These are phyloP conservation scores for Aurifilum marmelostoma DNA, from an alignment of 2,329 filamentous ascomycete species.

Conservation along the genomic window DNA sequence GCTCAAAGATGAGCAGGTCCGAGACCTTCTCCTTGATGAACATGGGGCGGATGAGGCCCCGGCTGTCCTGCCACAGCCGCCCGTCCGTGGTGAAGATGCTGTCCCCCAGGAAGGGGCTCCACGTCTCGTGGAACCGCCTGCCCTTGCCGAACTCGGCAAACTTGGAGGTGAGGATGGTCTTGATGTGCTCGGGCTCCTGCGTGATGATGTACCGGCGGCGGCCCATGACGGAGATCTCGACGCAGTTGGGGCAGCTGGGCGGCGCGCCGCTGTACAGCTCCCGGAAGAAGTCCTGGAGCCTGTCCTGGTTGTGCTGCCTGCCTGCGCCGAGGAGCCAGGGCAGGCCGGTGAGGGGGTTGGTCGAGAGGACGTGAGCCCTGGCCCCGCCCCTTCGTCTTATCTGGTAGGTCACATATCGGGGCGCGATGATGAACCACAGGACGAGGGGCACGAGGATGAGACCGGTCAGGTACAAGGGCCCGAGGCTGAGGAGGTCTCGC, in stretches of 20 bases:
- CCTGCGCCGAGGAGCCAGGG: slow-evolving; percentile 36
- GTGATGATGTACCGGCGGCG: slow-evolving; percentile 48
- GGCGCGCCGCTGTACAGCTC: slow-evolving; percentile 36
- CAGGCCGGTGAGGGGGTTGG: slow-evolving; percentile 41
- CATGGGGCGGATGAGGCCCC: slow-evolving; percentile 58
- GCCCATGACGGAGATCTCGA: slow-evolving; percentile 42
- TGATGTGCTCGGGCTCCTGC: slow-evolving; percentile 59
- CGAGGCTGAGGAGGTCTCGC: slow-evolving; percentile 22
- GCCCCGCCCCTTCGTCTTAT: slow-evolving; percentile 41
- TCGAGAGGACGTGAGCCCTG: slow-evolving; percentile 39
- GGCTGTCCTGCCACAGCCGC: slow-evolving; percentile 55
- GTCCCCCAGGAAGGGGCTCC: slow-evolving; percentile 55
- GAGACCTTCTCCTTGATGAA: slow-evolving; percentile 52
- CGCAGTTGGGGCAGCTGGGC: slow-evolving; percentile 40
- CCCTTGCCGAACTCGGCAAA: slow-evolving; percentile 60
- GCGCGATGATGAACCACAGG: slow-evolving; percentile 32
- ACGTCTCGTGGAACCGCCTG: slow-evolving; percentile 44
- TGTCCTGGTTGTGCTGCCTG: slow-evolving; percentile 38
- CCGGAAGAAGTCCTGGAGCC: slow-evolving; percentile 39
- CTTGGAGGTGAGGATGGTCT: slow-evolving; percentile 58
- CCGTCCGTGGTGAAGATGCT: slow-evolving; percentile 61
- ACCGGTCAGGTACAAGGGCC: slow-evolving; percentile 16
- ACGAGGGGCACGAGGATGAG: slow-evolving; percentile 25
- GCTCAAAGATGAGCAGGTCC: slow-evolving; percentile 61
- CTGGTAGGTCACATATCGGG: slow-evolving; percentile 33